Conservation (phyloP, 2,329 filamentous ascomycete species). For the Cylindrodendrum hubeiense region DNA sequence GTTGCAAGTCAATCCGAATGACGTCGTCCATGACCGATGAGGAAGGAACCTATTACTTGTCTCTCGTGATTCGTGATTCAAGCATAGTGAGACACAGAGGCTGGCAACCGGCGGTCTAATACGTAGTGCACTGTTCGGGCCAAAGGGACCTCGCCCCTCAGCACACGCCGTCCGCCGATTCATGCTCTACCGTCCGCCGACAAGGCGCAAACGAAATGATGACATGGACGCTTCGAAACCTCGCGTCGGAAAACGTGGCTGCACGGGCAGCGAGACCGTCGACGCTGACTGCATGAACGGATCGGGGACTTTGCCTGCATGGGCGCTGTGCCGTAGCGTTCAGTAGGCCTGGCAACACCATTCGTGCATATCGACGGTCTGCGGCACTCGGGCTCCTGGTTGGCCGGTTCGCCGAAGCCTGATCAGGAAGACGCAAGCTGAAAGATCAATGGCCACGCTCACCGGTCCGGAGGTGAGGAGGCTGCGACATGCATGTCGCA, state of each 20-base stretch:
- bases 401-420: not conserved
- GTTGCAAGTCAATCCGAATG: not conserved
- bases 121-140: no score
- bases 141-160: no score
- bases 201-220: not conserved
- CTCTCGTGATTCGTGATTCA: not conserved
- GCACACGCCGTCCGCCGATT: no score
- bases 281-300: slow-evolving; percentile 23
- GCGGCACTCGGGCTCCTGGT: not conserved
- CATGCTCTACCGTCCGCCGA: not conserved
- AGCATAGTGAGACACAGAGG: not conserved
- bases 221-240: not conserved
- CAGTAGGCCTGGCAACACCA: not conserved
- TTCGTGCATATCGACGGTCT: not conserved
- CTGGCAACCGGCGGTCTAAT: not conserved
- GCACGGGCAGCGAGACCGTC: slow-evolving; percentile 5
- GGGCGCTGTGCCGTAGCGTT: not conserved
- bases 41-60: not conserved
- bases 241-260: slow-evolving; percentile 13
- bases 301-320: slow-evolving; percentile 21
- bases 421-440: slow-evolving; percentile 6
- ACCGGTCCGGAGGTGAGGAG: not conserved
- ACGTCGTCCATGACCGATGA: not conserved
- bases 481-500: slow-evolving; percentile 37
- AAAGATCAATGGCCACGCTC: not conserved